Conservation (phyloP, 257 asterid species). For the Cruciata laevipes region DNA sequence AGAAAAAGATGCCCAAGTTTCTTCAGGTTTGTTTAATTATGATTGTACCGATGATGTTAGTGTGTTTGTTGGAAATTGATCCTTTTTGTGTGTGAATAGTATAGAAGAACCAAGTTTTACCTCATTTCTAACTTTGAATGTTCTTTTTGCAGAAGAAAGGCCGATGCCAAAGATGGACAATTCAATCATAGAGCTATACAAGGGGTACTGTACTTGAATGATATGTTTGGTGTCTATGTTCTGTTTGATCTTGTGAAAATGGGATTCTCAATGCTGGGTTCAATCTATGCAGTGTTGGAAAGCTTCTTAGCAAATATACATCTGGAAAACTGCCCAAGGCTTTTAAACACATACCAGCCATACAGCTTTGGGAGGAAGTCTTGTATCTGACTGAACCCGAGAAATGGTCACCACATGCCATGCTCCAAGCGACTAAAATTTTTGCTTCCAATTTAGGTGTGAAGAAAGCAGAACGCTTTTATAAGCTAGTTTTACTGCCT, state of each 20-base stretch:
- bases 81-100: not conserved
- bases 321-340: constrained; percentile 90
- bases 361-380: constrained; percentile 81
- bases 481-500: constrained; percentile 80
- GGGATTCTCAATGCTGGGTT: not conserved
- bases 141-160: constrained; percentile 43
- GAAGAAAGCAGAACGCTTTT: constrained; percentile 76
- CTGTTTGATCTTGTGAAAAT: not conserved
- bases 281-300: constrained; percentile 57
- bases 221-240: too few species aligned
- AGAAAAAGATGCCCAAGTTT: constrained; percentile 66
- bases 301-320: constrained; percentile 71
- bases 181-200: constrained; percentile 70
- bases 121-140: constrained; percentile 1
- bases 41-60: not conserved
- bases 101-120: not conserved
- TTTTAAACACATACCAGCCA: constrained; percentile 71
- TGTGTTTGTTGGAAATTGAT: not conserved
- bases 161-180: constrained; percentile 66
- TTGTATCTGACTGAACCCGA: constrained; percentile 80
- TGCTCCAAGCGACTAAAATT: constrained; percentile 89
- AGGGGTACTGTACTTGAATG: constrained; percentile 47
- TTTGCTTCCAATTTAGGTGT: constrained; percentile 87
- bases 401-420: constrained; percentile 88
- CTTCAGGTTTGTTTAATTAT: constrained; percentile 48